These are phyloP conservation scores for Camelina hispida DNA, from an alignment of 345 rosid genomes.

Conservation along the genomic window DNA sequence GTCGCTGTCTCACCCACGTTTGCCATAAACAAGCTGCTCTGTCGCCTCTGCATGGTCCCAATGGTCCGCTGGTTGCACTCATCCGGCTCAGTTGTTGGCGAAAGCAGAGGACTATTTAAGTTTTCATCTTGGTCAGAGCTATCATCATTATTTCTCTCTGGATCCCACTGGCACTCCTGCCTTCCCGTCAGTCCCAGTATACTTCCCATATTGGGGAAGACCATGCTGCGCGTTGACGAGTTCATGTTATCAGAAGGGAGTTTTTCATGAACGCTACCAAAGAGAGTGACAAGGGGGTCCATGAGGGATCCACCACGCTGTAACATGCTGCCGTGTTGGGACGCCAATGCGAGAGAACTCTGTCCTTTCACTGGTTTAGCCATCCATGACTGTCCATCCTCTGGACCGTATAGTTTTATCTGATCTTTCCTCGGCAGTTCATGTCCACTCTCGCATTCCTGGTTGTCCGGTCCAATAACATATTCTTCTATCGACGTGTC, in stretches of 20 bases:
- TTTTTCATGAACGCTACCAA: constrained; percentile 84
- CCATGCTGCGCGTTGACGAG: constrained; percentile 55
- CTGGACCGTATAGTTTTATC: constrained; percentile 67
- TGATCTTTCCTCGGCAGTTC: constrained; percentile 45
- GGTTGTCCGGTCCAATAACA: constrained; percentile 67
- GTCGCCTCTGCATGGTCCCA: constrained; percentile 59
- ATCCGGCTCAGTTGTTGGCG: constrained; percentile 65
- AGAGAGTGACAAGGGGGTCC: constrained; percentile 88
- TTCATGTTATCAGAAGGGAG: constrained; percentile 54
- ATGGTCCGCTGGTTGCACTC: constrained; percentile 54
- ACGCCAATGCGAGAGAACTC: constrained; percentile 62
- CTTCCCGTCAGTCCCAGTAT: constrained; percentile 64
- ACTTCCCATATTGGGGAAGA: constrained; percentile 82
- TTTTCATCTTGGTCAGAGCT: constrained; percentile 67
- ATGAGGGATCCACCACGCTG: constrained; percentile 57
- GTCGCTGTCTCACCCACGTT: constrained; percentile 64
- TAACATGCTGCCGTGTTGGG: constrained; percentile 74
- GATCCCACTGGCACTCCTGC: constrained; percentile 66
- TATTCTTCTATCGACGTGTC: constrained; percentile 84
- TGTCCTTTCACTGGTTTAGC: constrained; percentile 81
- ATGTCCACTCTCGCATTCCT: constrained; percentile 53
- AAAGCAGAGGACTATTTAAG: constrained; percentile 76
- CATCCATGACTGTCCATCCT: constrained; percentile 80
- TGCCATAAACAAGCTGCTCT: constrained; percentile 60
- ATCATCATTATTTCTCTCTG: constrained; percentile 56